Base-by-base conservation (phyloP, 2,329 filamentous ascomycete genomes). In the Orbilia brochopaga region DNA sequence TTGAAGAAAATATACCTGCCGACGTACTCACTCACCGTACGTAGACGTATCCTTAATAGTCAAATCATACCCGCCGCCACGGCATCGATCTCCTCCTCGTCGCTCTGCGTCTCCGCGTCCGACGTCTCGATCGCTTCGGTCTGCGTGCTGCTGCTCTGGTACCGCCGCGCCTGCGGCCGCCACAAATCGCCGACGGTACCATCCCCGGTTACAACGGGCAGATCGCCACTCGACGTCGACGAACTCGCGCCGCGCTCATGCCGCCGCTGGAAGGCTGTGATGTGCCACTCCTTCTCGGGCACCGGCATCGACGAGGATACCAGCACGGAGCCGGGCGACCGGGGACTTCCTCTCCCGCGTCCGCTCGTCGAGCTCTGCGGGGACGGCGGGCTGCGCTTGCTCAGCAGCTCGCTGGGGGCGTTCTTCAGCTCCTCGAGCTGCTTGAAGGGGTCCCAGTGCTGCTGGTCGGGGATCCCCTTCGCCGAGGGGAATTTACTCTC, bases 401-500 rank as follows among this genome's bases (percentile, higher is more conserved):
- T 65, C 73, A 74, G 60, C 59, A 75, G 55, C 44, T 55, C 56
- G 51, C 61, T 51, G 4, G 69, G 63, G 52, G 59, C 51, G 50
- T 67, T 66, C 57, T 69, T 74, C 63, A 75, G 62, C 48, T 69
- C 62, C 55, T 66, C 61, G 30, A 69, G 54, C 24, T 59, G 63
- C 19, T 50, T 56, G 52, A 73, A 72, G 44, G 76, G 69, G 42
- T 73, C 75, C 76, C 76, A 77, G 61, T 76, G 63, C 62, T 75
- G 74, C 56, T 75, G 75, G 21, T 74, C 73, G 23, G 75, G 74
- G 35, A 76, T 75, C 35, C 75, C 75, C 44, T 62, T 58, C 19
- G 75, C 75, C 10, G 74, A 75, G n/a, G 75, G 75, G 32, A 74
- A 76, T 60, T 75, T 75, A n/a, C 59, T 62, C 51, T 75, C 73